Percentiles rank a stretch among this genome's conserved stretches.
phyloP scores from a whole-genome alignment of 2,329 filamentous ascomycete genomes.

The Alternaria sp. region DNA sequence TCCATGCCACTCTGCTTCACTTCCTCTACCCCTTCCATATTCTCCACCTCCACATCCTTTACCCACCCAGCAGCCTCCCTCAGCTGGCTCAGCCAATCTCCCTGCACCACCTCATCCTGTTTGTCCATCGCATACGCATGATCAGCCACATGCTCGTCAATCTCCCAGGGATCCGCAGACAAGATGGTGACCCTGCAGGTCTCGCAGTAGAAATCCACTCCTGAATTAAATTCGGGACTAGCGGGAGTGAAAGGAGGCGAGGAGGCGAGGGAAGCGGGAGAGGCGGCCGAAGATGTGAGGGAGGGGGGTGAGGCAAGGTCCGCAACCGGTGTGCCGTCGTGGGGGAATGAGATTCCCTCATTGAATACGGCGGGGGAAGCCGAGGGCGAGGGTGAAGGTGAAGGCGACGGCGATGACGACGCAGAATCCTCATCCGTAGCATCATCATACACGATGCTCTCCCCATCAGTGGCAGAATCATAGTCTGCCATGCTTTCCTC shows the following conservation, averaged over 20 bases:
- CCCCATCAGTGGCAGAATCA: background rate
- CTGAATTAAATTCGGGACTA: fast-evolving
- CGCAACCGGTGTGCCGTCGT: background rate
- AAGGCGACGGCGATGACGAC: background rate
- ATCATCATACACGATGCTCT: background rate
- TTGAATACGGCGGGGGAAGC: background rate
- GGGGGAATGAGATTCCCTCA: background rate
- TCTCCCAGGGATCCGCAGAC: background rate
- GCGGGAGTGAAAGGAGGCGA: background rate
- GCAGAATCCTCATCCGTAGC: background rate
- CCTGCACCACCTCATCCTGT: background rate
- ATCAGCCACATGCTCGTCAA: background rate
- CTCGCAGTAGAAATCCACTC: background rate
- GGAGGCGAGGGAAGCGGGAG: background rate
- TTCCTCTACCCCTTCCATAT: too few species aligned
- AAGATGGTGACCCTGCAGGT: background rate
- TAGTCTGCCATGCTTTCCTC: background rate
- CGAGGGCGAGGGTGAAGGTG: background rate
- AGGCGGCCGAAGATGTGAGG: background rate
- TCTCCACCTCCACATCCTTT: background rate
- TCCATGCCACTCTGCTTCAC: background rate
- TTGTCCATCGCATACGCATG: too few species aligned
- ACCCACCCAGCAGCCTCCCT: background rate
- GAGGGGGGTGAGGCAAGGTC: background rate
- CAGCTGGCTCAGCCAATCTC: background rate